phyloP scores from a whole-genome alignment of 1,284 basidiomycete species.

The Cryptococcus floricola region DNA sequence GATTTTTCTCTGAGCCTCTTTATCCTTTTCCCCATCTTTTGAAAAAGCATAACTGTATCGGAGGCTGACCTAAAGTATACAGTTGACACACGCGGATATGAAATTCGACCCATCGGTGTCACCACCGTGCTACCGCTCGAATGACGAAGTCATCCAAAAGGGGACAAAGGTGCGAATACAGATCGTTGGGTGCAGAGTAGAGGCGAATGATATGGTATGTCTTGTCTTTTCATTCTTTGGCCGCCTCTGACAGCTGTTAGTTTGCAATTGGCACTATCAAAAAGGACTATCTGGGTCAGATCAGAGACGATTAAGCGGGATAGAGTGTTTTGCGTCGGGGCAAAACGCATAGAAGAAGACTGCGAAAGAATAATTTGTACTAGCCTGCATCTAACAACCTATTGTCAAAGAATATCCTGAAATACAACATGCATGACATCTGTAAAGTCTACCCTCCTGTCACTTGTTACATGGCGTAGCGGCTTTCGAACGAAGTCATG shows the following conservation, averaged over 20 bases:
- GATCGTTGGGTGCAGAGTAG: slow-evolving; percentile 93
- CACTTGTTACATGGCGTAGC: slow-evolving; percentile 28
- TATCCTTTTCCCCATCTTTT: neutral
- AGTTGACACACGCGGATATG: slow-evolving; percentile 91
- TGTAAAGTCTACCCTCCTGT: neutral
- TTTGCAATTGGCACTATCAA: slow-evolving; percentile 93
- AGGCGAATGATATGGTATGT: slow-evolving; percentile 93
- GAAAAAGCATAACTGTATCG: neutral
- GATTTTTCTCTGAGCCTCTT: slow-evolving; percentile 33
- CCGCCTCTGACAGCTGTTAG: slow-evolving; percentile 47
- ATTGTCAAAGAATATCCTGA: neutral
- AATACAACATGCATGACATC: neutral
- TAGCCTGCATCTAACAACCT: neutral
- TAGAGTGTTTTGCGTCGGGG: neutral
- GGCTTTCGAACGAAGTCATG: slow-evolving; percentile 27
- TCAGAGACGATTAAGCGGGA: slow-evolving; percentile 47
- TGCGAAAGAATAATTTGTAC: neutral
- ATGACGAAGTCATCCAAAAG: slow-evolving; percentile 90
- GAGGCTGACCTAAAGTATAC: slow-evolving; percentile 12
- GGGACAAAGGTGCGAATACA: slow-evolving; percentile 88
- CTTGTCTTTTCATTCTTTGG: neutral
- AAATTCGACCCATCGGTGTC: slow-evolving; percentile 89
- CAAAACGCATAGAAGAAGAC: neutral
- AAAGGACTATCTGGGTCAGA: slow-evolving; percentile 87
- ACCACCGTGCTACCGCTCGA: slow-evolving; percentile 83